Evolutionary conservation across 2,329 filamentous ascomycete genomes (phyloP).

Genomic region (Arthrinium phaeospermum): DNA sequence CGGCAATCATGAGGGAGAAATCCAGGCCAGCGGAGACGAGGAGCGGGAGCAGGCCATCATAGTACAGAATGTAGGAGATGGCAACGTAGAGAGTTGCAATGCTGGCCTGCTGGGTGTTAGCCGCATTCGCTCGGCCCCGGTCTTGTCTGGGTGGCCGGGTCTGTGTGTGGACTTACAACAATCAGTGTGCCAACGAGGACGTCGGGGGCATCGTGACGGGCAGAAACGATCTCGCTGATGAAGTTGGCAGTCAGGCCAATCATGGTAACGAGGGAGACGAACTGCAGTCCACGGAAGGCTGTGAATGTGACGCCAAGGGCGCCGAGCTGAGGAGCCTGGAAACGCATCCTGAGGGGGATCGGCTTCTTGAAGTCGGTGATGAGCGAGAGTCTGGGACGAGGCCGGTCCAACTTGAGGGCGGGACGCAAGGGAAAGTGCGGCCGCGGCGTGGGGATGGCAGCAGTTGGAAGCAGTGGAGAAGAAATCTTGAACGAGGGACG

Average conservation of each 20-base stretch:
- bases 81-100: conserved; percentile 80
- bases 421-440: conserved; percentile 49
- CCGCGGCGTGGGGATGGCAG: conserved; percentile 48
- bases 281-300: conserved; percentile 72
- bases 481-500: conserved; percentile 38
- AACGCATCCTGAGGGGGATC: conserved; percentile 48
- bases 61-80: conserved; percentile 82
- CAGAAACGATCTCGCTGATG: conserved; percentile 74
- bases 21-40: conserved; percentile 73
- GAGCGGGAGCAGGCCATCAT: conserved; percentile 77
- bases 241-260: conserved; percentile 86
- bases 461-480: conserved; percentile 37
- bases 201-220: conserved; percentile 68
- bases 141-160: neutral
- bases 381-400: conserved; percentile 49
- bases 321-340: conserved; percentile 61
- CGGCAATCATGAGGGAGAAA: conserved; percentile 72
- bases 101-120: conserved; percentile 62
- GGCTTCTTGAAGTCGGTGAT: conserved; percentile 42
- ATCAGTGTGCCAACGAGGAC: conserved; percentile 80
- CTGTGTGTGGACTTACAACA: conserved; percentile 65
- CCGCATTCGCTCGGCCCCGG: too few relatives aligned
- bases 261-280: conserved; percentile 73
- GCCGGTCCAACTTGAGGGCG: conserved; percentile 34
- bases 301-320: conserved; percentile 82